Evolutionary conservation across 2,329 filamentous ascomycete genomes (phyloP).

Genomic region (Aquanectria penicillioides): DNA sequence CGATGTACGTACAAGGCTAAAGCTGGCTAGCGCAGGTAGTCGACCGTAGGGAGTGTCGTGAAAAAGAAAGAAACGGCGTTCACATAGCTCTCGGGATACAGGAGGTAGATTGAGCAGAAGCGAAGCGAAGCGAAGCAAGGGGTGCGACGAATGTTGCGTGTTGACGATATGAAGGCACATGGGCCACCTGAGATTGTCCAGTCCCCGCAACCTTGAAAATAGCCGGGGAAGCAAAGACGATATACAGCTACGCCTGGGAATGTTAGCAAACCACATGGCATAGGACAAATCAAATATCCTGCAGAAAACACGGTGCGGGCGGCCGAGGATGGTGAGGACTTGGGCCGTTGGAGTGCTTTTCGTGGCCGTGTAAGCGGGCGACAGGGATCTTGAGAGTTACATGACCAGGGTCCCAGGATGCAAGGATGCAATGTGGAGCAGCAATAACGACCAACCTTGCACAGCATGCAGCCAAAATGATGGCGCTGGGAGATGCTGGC

Average conservation of each 20-base stretch:
- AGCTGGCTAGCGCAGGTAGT: slow-evolving; percentile 20
- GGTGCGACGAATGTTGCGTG: slow-evolving; percentile 3
- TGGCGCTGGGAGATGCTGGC: slow-evolving; percentile 4
- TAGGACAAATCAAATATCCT: slow-evolving; percentile 31
- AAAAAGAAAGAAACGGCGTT: slow-evolving; percentile 24
- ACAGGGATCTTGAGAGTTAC: slow-evolving; percentile 19
- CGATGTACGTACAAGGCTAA: slow-evolving; percentile 11
- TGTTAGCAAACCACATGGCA: not conserved
- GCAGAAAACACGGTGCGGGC: slow-evolving; percentile 27
- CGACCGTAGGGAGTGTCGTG: slow-evolving; percentile 9
- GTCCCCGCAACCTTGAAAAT: slow-evolving; percentile 27
- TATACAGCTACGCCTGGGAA: slow-evolving; percentile 17
- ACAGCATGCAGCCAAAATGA: slow-evolving; percentile 14
- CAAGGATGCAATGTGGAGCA: slow-evolving; percentile 21
- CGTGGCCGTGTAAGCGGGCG: slow-evolving; percentile 19
- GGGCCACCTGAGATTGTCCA: slow-evolving; percentile 27
- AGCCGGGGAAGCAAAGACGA: slow-evolving; percentile 25
- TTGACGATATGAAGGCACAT: not conserved
- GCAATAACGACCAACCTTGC: slow-evolving; percentile 16
- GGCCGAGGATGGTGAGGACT: slow-evolving; percentile 13
- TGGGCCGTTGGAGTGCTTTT: slow-evolving; percentile 13
- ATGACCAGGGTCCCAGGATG: slow-evolving; percentile 1
- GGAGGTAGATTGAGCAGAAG: not conserved
- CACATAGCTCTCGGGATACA: slow-evolving; percentile 28
- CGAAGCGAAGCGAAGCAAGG: slow-evolving; percentile 7